Evolutionary conservation across 148 eudicot species (phyloP).

Genomic region (Rhododendron ferrugineum): DNA sequence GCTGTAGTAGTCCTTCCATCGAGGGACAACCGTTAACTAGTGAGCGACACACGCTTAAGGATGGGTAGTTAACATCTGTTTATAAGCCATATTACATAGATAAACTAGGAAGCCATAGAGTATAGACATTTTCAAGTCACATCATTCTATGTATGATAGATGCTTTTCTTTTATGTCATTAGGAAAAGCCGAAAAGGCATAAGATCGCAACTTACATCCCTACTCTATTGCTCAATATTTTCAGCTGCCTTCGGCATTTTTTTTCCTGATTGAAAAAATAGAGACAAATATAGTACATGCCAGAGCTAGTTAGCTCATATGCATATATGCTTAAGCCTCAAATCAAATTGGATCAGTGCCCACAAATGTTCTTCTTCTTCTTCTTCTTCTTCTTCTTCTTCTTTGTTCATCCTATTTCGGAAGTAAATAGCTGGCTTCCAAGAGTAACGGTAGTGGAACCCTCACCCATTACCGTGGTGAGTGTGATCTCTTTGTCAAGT

Average conservation of each 20-base stretch:
- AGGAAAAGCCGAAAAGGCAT: background rate
- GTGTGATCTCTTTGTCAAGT: constrained; percentile 37
- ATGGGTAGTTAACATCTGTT: background rate
- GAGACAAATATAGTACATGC: background rate
- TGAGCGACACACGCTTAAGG: background rate
- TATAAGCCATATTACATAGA: background rate
- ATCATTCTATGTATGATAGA: background rate
- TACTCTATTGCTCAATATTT: background rate
- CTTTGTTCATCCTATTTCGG: background rate
- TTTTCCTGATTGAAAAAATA: background rate
- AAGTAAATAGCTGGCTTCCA: constrained; percentile 40
- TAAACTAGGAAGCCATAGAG: background rate
- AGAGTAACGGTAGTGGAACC: constrained; percentile 27
- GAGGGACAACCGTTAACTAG: background rate
- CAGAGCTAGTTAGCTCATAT: constrained; percentile 3
- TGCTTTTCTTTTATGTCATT: background rate
- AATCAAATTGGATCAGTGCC: background rate
- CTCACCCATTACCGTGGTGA: constrained; percentile 38
- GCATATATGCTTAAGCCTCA: background rate
- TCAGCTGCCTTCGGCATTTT: background rate
- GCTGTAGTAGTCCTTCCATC: background rate
- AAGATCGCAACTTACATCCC: background rate
- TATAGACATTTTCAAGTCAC: background rate
- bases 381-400: background rate
- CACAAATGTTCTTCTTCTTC: background rate